Evolutionary conservation across 495 filamentous ascomycete species (phyloP).

Genomic region (Tuber calosporum): DNA sequence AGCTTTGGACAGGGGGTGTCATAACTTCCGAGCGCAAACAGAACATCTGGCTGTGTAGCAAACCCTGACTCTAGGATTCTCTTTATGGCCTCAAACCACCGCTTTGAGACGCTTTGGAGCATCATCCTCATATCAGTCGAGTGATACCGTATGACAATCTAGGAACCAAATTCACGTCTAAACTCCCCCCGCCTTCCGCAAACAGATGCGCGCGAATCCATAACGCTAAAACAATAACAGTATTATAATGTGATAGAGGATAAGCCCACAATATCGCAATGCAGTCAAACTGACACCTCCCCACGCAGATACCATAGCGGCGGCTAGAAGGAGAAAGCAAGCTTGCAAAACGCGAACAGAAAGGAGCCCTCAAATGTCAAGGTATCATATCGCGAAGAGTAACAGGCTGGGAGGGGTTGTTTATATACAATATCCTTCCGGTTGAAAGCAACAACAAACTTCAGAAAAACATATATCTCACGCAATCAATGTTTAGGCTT

Average conservation of each 20-base stretch:
- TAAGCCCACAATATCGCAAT: not conserved
- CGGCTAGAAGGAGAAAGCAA: not conserved
- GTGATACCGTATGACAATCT: not conserved
- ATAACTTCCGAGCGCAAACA: too few species aligned
- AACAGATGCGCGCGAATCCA: not conserved
- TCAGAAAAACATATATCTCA: not conserved
- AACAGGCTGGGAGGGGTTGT: not conserved
- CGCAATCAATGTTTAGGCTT: not conserved
- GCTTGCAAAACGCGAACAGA: not conserved
- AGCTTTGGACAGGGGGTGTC: too few species aligned
- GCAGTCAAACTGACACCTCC: not conserved
- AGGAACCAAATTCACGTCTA: not conserved
- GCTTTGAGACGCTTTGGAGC: not conserved
- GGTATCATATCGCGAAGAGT: not conserved
- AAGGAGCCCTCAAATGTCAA: not conserved
- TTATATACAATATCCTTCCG: not conserved
- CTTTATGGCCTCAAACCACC: not conserved
- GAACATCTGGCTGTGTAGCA: too few species aligned
- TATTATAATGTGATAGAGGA: not conserved
- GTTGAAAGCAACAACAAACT: not conserved
- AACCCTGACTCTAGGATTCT: too few species aligned
- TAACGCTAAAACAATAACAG: not conserved
- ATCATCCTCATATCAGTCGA: not conserved
- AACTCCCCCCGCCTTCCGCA: not conserved
- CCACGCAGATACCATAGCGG: not conserved